These are phyloP conservation scores for Coemansia umbellata DNA, from an alignment of 192 early-diverging fungal species.

Conservation along the genomic window DNA sequence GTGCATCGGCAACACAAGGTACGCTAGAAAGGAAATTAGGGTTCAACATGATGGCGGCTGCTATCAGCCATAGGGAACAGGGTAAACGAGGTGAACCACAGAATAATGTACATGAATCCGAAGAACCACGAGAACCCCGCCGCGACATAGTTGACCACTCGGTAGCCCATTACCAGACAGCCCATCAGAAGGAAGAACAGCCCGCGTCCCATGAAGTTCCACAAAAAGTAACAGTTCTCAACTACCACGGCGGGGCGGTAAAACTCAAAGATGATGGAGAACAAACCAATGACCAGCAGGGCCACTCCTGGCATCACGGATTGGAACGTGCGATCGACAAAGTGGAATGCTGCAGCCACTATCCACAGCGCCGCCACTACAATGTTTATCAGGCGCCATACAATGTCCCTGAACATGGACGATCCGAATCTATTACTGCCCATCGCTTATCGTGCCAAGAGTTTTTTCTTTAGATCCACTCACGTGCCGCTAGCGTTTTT, in stretches of 20 bases:
- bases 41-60: too few species aligned
- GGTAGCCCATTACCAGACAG: constrained; percentile 26
- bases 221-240: constrained; percentile 46
- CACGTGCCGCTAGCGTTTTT: too few species aligned
- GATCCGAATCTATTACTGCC: not conserved
- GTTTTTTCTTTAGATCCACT: too few species aligned
- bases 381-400: constrained; percentile 44
- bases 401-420: constrained; percentile 9
- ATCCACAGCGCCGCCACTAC: constrained; percentile 45
- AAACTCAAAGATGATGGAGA: constrained; percentile 42
- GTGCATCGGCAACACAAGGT: too few species aligned
- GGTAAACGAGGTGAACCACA: constrained; percentile 44
- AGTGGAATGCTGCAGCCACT: constrained; percentile 32
- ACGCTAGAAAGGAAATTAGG: too few species aligned
- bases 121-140: constrained; percentile 40
- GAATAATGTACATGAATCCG: constrained; percentile 39
- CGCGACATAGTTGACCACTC: constrained; percentile 34
- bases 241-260: constrained; percentile 31
- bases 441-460: too few species aligned
- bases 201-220: constrained; percentile 52
- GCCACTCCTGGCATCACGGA: constrained; percentile 38
- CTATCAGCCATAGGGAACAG: constrained; percentile 32
- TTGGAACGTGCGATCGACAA: constrained; percentile 35
- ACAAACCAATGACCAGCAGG: constrained; percentile 27
- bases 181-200: constrained; percentile 47